phyloP scores from a whole-genome alignment of 2,329 filamentous ascomycete genomes.

The Beauveria australis region DNA sequence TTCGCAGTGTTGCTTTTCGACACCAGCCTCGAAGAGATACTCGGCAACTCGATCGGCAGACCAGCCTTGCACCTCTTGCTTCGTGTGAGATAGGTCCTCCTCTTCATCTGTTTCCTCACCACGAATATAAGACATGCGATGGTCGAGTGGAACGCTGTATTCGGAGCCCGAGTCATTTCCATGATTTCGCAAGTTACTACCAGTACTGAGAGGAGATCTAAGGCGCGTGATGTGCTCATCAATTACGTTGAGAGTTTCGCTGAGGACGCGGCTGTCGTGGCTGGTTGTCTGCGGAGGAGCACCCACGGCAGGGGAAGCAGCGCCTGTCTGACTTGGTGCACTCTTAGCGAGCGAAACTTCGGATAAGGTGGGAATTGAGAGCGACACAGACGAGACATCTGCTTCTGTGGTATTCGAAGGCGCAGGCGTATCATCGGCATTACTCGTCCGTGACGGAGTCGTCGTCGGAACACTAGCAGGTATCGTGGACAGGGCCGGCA shows the following conservation, averaged over 20 bases:
- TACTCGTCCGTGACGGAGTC: neutral
- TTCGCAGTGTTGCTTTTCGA: conserved; percentile 85
- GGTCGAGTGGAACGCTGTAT: conserved; percentile 71
- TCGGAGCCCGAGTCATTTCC: conserved; percentile 78
- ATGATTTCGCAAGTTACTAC: conserved; percentile 35
- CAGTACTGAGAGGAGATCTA: conserved; percentile 45
- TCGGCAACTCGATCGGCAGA: conserved; percentile 75
- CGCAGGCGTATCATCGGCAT: conserved; percentile 14
- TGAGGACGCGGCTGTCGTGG: conserved; percentile 65
- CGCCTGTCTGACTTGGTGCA: conserved; percentile 21
- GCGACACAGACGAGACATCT: conserved; percentile 17
- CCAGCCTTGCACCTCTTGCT: conserved; percentile 72
- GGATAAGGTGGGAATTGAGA: conserved; percentile 21
- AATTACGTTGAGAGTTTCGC: conserved; percentile 91
- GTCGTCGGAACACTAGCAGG: conserved; percentile 14
- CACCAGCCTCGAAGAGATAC: conserved; percentile 74
- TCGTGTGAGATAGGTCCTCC: conserved; percentile 62
- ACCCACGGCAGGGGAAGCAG: conserved; percentile 23
- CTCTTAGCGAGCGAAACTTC: conserved; percentile 13
- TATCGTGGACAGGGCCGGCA: neutral
- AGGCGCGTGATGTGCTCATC: conserved; percentile 95
- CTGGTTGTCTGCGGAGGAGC: conserved; percentile 32
- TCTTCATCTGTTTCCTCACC: conserved; percentile 95
- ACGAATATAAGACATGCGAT: conserved; percentile 81
- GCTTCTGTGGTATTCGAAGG: conserved; percentile 13